Percentiles rank a stretch among this genome's conserved stretches.
Conservation (phyloP, 2,329 filamentous ascomycete species). For the Epichloe sibirici region DNA sequence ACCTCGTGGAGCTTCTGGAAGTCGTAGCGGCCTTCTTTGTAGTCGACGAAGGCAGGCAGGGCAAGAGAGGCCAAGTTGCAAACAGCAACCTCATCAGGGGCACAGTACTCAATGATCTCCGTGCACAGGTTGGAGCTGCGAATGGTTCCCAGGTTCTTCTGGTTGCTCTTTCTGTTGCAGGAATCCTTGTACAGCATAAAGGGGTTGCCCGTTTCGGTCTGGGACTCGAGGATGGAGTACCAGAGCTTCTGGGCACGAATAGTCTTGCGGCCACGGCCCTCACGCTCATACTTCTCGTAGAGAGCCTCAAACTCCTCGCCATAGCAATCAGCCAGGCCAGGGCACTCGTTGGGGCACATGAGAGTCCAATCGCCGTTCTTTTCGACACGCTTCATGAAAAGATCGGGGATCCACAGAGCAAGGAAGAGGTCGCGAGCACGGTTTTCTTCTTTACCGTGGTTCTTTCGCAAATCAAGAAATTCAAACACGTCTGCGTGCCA, state of each 20-base stretch:
- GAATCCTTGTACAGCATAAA: constrained; percentile 99
- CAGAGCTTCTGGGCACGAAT: constrained; percentile 98
- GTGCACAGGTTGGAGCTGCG: constrained; percentile 98
- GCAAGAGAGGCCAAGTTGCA: constrained; percentile 96
- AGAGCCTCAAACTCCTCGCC: constrained; percentile 94
- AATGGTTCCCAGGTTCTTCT: constrained; percentile 98
- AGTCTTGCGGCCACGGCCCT: constrained; percentile 78
- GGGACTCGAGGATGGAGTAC: constrained; percentile 96
- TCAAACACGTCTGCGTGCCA: constrained; percentile 98
- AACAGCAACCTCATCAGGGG: constrained; percentile 94
- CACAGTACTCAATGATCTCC: constrained; percentile 94
- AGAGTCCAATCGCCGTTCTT: constrained; percentile 94
- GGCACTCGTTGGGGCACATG: constrained; percentile 95
- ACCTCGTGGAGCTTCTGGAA: constrained; percentile 97
- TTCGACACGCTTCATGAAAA: constrained; percentile 99
- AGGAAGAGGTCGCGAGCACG: constrained; percentile 96
- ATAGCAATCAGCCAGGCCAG: constrained; percentile 90
- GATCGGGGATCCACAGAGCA: constrained; percentile 93
- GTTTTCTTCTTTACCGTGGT: constrained; percentile 97
- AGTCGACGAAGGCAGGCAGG: constrained; percentile 82
- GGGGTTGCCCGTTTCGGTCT: constrained; percentile 97
- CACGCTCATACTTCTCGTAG: constrained; percentile 84
- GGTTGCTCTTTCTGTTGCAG: constrained; percentile 98
- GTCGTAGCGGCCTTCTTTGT: constrained; percentile 74
- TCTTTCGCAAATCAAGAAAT: constrained; percentile 96